phyloP scores from a whole-genome alignment of 2,329 filamentous ascomycete genomes.

The Fusarium neocosmosporiellum region DNA sequence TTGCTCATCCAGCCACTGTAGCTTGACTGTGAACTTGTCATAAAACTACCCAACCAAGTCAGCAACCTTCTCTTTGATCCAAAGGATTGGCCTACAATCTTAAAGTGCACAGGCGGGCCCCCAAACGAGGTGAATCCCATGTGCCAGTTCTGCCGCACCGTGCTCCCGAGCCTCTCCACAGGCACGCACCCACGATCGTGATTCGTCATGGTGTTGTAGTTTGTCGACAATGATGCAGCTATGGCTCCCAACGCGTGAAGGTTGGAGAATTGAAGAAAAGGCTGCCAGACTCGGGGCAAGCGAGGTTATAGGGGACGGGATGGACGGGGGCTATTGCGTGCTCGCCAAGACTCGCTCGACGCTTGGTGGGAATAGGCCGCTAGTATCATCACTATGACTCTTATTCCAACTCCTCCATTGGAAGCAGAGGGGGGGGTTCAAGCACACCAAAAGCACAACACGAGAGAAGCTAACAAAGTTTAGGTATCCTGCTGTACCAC shows the following conservation, averaged over 20 bases:
- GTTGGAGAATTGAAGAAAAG: background rate
- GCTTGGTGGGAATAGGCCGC: background rate
- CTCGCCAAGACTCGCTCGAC: background rate
- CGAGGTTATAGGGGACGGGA: background rate
- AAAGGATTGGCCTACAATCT: conserved; percentile 4
- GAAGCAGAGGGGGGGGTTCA: background rate
- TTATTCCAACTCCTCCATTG: background rate
- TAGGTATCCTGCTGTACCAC: no score
- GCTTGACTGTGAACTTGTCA: conserved; percentile 67
- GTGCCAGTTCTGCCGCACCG: conserved; percentile 59
- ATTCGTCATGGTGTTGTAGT: background rate
- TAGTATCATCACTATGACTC: background rate
- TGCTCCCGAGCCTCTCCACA: conserved; percentile 12
- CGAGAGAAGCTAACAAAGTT: background rate
- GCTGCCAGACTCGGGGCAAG: background rate
- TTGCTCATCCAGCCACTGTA: conserved; percentile 76
- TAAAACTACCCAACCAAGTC: conserved; percentile 18
- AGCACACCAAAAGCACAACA: background rate
- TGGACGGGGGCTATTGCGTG: background rate
- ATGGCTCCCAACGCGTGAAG: background rate
- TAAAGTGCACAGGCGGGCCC: conserved; percentile 31
- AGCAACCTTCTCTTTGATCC: background rate
- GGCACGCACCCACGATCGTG: conserved; percentile 13
- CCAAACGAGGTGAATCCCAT: conserved; percentile 26
- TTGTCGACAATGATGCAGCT: background rate